phyloP scores from a whole-genome alignment of 2,329 filamentous ascomycete species.

The Monosporascus sp. region DNA sequence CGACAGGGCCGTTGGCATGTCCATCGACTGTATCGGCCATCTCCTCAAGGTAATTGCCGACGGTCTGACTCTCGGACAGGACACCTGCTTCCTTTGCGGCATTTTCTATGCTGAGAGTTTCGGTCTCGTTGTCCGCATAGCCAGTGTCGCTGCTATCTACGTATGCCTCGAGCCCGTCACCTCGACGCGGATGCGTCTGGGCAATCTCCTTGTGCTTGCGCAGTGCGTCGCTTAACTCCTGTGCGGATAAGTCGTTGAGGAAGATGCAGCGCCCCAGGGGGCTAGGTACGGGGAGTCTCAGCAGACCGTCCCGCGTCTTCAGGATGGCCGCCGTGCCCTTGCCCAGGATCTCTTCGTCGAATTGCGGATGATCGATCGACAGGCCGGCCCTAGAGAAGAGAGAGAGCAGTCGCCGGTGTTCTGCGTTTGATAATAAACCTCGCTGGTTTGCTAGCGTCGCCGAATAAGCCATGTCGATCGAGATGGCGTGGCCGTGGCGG shows the following conservation, averaged over 20 bases:
- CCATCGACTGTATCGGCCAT: slow-evolving; percentile 4
- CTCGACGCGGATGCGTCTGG: slow-evolving; percentile 56
- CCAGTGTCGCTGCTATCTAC: slow-evolving; percentile 67
- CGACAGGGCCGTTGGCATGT: slow-evolving; percentile 5
- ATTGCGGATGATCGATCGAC: slow-evolving; percentile 65
- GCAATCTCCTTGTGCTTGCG: slow-evolving; percentile 59
- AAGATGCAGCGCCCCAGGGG: slow-evolving; percentile 64
- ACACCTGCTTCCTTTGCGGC: slow-evolving; percentile 11
- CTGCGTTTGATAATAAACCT: slow-evolving; percentile 53
- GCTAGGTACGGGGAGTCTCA: slow-evolving; percentile 63
- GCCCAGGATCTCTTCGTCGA: slow-evolving; percentile 60
- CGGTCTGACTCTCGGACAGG: not conserved
- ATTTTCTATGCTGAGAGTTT: slow-evolving; percentile 33
- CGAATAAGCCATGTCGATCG: slow-evolving; percentile 71
- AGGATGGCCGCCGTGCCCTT: slow-evolving; percentile 64
- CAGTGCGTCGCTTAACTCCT: slow-evolving; percentile 58
- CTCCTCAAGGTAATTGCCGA: slow-evolving; percentile 4
- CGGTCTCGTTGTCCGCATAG: slow-evolving; percentile 36
- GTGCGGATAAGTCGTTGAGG: slow-evolving; percentile 58
- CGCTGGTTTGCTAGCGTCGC: slow-evolving; percentile 61
- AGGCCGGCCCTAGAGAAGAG: slow-evolving; percentile 66
- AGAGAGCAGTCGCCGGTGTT: slow-evolving; percentile 58
- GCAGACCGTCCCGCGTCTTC: slow-evolving; percentile 63
- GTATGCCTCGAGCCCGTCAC: slow-evolving; percentile 62
- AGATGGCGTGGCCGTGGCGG: slow-evolving; percentile 69